Evolutionary conservation across 164 flowering plant genomes (phyloP), one percentile per base, ranked within the genome.

Genomic region (Echeveria elegans): DNA sequence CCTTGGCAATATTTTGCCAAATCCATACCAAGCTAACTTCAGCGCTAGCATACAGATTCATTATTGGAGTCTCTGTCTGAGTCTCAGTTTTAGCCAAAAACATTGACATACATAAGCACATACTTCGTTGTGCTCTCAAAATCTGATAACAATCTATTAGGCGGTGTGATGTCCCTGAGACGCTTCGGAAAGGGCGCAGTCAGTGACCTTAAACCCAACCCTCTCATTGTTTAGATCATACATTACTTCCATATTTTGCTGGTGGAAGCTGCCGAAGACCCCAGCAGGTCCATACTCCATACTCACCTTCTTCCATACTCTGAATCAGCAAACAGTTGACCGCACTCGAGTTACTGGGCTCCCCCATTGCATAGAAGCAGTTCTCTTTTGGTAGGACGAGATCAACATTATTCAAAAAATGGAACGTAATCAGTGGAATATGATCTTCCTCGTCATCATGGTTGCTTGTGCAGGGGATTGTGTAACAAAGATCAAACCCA

Each of bases 241-340:
- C 1, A 88, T 85, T 71, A 88, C 87, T 78, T 84, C 76, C 65
- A 88, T 62, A 68, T 83, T 80, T 52, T 88, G 91, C 68, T 88
- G 91, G 28, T 88, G 94, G 71, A 83, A 86, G 79, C 78, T 88
- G 50, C 93, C 93, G 68, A 86, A 81, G 23, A 85, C 81, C 12
- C 83, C 90, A 41, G 86, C 86, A 11, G 93, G 90, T n/a, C 93
- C 93, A 76, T 74, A 68, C 6, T n/a, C 93, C 93, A 76, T 74
- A 68, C 6, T 76, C 80, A 2, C 74, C 78, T 52, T 80, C 89
- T 9, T 83, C 86, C 88, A 85, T 84, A 71, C 77, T 74, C 66
- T 82, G 88, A 37, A 82, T 73, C 72, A 86, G 41, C 65, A 88
- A 75, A 74, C 95, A 88, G 68, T 82, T 84, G 62, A 81, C 83